phyloP scores from a whole-genome alignment of 2,329 filamentous ascomycete species.

The Parastagonospora avenae region DNA sequence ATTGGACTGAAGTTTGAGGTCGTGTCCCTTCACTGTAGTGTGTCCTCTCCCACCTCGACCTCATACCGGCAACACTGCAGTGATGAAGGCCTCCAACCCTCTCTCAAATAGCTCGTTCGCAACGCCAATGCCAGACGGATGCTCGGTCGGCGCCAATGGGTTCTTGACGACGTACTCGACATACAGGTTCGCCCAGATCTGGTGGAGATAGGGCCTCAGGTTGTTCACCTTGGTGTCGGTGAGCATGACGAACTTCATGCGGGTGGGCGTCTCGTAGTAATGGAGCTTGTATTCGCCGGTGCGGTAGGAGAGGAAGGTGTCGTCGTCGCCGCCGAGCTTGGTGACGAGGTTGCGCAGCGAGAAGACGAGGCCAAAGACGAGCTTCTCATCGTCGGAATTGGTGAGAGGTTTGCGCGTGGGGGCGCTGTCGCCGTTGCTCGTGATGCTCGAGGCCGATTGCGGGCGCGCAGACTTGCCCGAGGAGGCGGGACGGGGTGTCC shows the following conservation, averaged over 20 bases:
- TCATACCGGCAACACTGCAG: conserved; percentile 48
- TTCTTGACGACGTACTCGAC: conserved; percentile 85
- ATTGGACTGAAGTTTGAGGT: no score
- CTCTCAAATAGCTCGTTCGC: conserved; percentile 69
- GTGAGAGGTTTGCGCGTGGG: conserved; percentile 51
- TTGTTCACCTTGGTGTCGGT: conserved; percentile 88
- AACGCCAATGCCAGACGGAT: conserved; percentile 65
- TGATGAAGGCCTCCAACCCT: conserved; percentile 77
- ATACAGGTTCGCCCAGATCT: conserved; percentile 98
- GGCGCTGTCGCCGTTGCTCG: conserved; percentile 50
- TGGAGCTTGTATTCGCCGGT: conserved; percentile 97
- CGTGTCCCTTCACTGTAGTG: neutral
- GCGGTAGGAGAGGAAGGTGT: conserved; percentile 89
- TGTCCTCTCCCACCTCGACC: neutral
- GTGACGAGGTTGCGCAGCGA: conserved; percentile 95
- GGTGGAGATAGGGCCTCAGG: conserved; percentile 92
- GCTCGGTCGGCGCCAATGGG: conserved; percentile 65
- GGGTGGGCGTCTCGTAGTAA: conserved; percentile 97
- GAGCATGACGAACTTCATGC: conserved; percentile 94
- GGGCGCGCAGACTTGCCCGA: conserved; percentile 56
- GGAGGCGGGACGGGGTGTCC: conserved; percentile 64
- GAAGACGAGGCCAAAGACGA: conserved; percentile 97
- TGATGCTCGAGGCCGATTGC: conserved; percentile 54
- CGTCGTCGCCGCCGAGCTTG: conserved; percentile 91
- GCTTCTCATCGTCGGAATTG: conserved; percentile 85